Percentiles rank a stretch among this genome's conserved stretches.
These are phyloP conservation scores for Alternaria solani DNA, from an alignment of 2,329 filamentous ascomycete genomes.

Conservation along the genomic window DNA sequence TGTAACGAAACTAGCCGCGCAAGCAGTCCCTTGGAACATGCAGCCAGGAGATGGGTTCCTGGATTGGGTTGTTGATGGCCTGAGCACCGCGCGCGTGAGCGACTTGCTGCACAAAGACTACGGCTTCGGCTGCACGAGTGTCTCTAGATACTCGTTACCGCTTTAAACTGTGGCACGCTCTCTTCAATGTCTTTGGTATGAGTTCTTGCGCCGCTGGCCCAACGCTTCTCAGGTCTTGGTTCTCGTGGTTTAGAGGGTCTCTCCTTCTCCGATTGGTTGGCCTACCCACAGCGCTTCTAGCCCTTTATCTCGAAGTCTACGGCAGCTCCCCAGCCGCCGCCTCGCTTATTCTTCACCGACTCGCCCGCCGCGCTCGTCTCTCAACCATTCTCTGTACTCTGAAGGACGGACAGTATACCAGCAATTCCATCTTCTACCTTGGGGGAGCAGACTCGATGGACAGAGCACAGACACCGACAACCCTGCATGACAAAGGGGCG, in stretches of 20 bases:
- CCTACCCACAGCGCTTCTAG: slow-evolving; percentile 39
- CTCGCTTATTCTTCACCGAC: slow-evolving; percentile 47
- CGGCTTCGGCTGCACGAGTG: slow-evolving; percentile 20
- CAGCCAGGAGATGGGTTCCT: slow-evolving; percentile 25
- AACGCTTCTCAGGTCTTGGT: slow-evolving; percentile 40
- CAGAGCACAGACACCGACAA: slow-evolving; percentile 40
- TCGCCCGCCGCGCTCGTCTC: slow-evolving; percentile 42
- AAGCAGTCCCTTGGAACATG: slow-evolving; percentile 28
- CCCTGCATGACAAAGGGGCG: slow-evolving; percentile 39
- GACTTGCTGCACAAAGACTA: slow-evolving; percentile 26
- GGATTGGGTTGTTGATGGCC: slow-evolving; percentile 22
- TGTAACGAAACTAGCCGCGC: slow-evolving; percentile 23
- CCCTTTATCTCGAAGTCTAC: slow-evolving; percentile 43
- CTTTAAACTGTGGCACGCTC: slow-evolving; percentile 38
- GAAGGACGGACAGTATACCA: slow-evolving; percentile 33
- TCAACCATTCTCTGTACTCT: slow-evolving; percentile 33
- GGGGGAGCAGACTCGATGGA: slow-evolving; percentile 40
- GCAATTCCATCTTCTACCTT: slow-evolving; percentile 23
- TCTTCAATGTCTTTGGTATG: slow-evolving; percentile 41
- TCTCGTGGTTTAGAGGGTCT: slow-evolving; percentile 37
- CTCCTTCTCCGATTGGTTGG: slow-evolving; percentile 37
- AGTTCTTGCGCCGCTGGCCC: slow-evolving; percentile 40
- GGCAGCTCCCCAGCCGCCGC: slow-evolving; percentile 39
- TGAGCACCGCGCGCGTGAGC: slow-evolving; percentile 26
- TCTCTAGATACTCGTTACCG: slow-evolving; percentile 12